Base-by-base conservation (phyloP, 108 stramenopile species). In the Nannochloropsis granulata region DNA sequence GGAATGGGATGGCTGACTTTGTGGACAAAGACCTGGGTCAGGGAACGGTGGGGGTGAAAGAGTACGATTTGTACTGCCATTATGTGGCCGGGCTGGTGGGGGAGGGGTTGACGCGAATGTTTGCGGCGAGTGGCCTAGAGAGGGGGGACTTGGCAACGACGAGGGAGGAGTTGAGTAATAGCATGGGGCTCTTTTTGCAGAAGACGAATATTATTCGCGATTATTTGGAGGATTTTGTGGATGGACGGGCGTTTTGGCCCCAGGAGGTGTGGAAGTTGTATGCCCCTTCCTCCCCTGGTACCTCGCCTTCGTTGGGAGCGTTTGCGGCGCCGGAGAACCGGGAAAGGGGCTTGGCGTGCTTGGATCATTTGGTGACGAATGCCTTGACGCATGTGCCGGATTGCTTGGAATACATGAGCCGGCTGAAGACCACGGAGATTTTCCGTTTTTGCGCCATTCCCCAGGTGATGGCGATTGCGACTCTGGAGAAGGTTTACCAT, bases 391-490 rank as follows among this genome's bases (percentile, higher is more conserved):
- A 96, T 44, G 96, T 92, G 13, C 96, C 97, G 0, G 95, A 97
- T 81, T 98, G 98, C 84, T 90, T 99, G 25, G 88, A 88, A 9
- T 99, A 99, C 92, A 86, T 99, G 86, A 92, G 91, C 8, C 90
- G 93, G 81, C 87, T 99, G 12, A 83, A 92, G 43, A 94, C 94
- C 84, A 83, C 90, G 0, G 95, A 97, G 83, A 91, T 99, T 24
- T 98, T 98, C 86, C 92, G 94, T 12, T 99, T 99, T 87, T 99
- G 99, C 86, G 99, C 99, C 34, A 98, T 99, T 83, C 99, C 99
- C 21, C 98, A 98, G 86, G 97, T 98, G 16, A 99, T 99, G 99
- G 99, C 99, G n/a, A 97, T 98, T 84, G 97, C 99, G 14, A 99
- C 99, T 0, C 90, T 99, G 83, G 95, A 94, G 78, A 95, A 96